Base-by-base conservation (phyloP, 805 yeast species). In the Teunomyces funiuensis region DNA sequence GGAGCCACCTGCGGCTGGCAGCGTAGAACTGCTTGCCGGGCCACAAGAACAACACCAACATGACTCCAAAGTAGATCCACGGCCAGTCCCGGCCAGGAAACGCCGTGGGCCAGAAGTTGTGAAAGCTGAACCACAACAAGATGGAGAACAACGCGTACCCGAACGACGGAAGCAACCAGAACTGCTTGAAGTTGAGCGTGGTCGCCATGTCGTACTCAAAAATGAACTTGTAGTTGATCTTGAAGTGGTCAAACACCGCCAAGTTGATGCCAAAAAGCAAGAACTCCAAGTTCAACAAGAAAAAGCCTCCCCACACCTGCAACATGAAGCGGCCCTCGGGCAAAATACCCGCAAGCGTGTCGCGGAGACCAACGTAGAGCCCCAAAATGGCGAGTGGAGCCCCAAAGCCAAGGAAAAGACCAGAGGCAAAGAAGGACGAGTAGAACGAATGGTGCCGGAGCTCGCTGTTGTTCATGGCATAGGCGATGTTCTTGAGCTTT, bases 301-400 rank as follows among this genome's bases (percentile, higher is more conserved):
- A 76, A 60, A 88, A 89, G 1, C 98, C 98, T 6, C 84, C 97
- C 96, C 97, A 93, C 3, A 93, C 73, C 53, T 95, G 98, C 29
- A 91, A 61, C 42, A 91, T 55, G 44, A 66, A 82, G 33, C 61
- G 66, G 0, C 83, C 85, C 46, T 83, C 85, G 0, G 79, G 78
- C 2, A 79, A 57, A 1, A 57, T 58, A 0, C 73, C 69, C 4
- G 43, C 45, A 1, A 67, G 10, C 0, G 73, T 68, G 13, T 67
- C 60, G 10, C 63, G 55, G 8, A 83, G 61, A 0, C 83, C 89
- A 3, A 63, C 48, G 40, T 72, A 74, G 1, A 88, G 42, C 0
- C 85, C 83, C 41, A 81, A 74, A 0, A 72, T 57, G n/a, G 86
- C 66, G 13, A 93, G 64, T 1, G 96, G 91, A 2, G 85, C 34